Conservation (phyloP, 257 asterid species). For the Solanum medicagineum region DNA sequence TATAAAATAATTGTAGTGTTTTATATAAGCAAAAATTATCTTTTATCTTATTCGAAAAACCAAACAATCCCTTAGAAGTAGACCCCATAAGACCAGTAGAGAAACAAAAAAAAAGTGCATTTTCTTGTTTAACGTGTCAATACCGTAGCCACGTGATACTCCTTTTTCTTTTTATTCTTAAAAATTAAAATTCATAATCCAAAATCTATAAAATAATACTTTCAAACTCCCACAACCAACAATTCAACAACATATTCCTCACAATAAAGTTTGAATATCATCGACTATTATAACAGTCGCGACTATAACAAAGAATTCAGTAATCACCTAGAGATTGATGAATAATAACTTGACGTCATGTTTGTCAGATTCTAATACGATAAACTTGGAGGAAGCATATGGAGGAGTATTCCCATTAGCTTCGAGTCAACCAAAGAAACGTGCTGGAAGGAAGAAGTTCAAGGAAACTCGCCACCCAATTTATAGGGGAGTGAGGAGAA, state of each 20-base stretch:
- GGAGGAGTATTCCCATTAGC: neutral
- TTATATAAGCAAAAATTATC: too few relatives aligned
- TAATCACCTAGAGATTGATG: neutral
- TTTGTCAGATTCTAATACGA: too few relatives aligned
- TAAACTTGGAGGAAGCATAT: too few relatives aligned
- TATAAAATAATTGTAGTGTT: too few relatives aligned
- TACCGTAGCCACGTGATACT: neutral
- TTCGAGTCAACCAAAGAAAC: constrained; percentile 8
- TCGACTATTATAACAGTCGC: neutral
- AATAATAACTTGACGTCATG: neutral
- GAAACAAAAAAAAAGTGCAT: neutral
- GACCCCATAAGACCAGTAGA: neutral
- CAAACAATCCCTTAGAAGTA: neutral
- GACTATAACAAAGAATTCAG: neutral
- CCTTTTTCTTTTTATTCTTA: neutral
- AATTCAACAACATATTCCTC: neutral
- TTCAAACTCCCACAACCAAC: neutral
- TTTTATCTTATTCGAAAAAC: too few relatives aligned
- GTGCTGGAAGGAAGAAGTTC: neutral
- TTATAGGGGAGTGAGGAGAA: constrained; percentile 14
- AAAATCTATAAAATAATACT: neutral
- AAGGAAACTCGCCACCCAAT: constrained; percentile 2
- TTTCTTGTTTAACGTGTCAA: neutral
- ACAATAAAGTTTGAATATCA: neutral
- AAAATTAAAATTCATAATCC: neutral